These are phyloP conservation scores for Juglanconis juglandina DNA, from an alignment of 2,329 filamentous ascomycete species.

Conservation along the genomic window DNA sequence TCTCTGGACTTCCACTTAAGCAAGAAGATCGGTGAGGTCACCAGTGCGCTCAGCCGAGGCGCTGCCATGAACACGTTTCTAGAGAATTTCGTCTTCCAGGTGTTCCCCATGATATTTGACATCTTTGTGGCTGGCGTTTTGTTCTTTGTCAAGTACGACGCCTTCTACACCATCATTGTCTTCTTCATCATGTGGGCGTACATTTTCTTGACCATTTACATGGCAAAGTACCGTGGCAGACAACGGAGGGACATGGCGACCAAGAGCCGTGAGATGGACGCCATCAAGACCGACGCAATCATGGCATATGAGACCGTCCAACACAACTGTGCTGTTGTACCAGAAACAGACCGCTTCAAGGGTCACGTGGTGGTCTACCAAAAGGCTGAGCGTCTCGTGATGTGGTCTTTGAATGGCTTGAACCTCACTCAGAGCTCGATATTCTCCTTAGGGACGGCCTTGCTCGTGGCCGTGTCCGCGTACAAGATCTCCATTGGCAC, in stretches of 20 bases:
- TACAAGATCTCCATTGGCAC: constrained; percentile 57
- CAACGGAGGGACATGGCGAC: constrained; percentile 42
- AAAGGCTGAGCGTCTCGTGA: constrained; percentile 53
- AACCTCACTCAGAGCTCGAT: constrained; percentile 62
- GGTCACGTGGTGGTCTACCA: constrained; percentile 56
- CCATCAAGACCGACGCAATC: constrained; percentile 46
- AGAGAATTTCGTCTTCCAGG: constrained; percentile 45
- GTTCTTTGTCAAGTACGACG: constrained; percentile 43
- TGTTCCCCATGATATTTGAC: constrained; percentile 49
- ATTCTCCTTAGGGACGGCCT: constrained; percentile 58
- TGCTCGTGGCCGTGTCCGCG: constrained; percentile 59
- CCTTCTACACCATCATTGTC: constrained; percentile 46
- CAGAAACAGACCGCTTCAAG: constrained; percentile 56
- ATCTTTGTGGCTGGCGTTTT: constrained; percentile 45
- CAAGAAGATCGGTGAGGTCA: constrained; percentile 50
- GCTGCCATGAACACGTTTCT: constrained; percentile 47
- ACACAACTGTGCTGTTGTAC: constrained; percentile 59
- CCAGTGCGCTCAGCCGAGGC: constrained; percentile 46
- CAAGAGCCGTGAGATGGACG: constrained; percentile 46
- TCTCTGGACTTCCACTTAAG: constrained; percentile 50
- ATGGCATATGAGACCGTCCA: constrained; percentile 57
- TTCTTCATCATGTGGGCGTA: constrained; percentile 48
- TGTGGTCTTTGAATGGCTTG: constrained; percentile 54
- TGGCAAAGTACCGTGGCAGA: constrained; percentile 43
- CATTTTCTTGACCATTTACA: constrained; percentile 48